phyloP scores from a whole-genome alignment of 495 filamentous ascomycete genomes.

The Elasticomyces elasticus region DNA sequence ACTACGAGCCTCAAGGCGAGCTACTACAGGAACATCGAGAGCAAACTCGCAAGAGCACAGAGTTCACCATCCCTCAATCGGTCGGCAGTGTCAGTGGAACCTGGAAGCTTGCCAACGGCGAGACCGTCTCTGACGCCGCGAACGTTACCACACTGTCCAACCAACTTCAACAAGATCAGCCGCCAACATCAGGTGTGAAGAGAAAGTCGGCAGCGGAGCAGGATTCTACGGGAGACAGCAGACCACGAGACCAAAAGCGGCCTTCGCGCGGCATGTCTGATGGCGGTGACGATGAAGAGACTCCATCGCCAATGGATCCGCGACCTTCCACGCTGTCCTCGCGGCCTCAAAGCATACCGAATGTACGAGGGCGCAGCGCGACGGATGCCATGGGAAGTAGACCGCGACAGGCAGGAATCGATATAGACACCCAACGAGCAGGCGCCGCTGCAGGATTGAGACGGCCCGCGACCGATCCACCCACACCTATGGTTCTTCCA shows the following conservation, averaged over 20 bases:
- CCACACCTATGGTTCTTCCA: conserved; percentile 32
- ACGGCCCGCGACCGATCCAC: conserved; percentile 5
- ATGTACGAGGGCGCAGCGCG: neutral
- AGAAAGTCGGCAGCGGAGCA: conserved; percentile 27
- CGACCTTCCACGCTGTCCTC: neutral
- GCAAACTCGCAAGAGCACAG: conserved; percentile 16
- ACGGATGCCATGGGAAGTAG: neutral
- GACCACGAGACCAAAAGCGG: neutral
- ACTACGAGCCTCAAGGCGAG: conserved; percentile 35
- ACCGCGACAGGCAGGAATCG: neutral
- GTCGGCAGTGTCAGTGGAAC: neutral
- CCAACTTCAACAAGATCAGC: neutral
- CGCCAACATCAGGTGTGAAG: conserved; percentile 23
- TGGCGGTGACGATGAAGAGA: conserved; percentile 13
- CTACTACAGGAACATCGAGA: conserved; percentile 27
- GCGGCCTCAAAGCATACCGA: neutral
- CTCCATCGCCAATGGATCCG: neutral
- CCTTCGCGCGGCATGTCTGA: neutral
- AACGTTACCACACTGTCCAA: neutral
- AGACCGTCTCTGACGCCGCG: neutral
- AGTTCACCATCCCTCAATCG: conserved; percentile 29
- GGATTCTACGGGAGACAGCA: neutral
- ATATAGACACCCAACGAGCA: neutral
- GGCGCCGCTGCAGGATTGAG: neutral
- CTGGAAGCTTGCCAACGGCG: neutral